Base-by-base conservation (phyloP, 208 protist genomes). In the Zelonia costaricensis region DNA sequence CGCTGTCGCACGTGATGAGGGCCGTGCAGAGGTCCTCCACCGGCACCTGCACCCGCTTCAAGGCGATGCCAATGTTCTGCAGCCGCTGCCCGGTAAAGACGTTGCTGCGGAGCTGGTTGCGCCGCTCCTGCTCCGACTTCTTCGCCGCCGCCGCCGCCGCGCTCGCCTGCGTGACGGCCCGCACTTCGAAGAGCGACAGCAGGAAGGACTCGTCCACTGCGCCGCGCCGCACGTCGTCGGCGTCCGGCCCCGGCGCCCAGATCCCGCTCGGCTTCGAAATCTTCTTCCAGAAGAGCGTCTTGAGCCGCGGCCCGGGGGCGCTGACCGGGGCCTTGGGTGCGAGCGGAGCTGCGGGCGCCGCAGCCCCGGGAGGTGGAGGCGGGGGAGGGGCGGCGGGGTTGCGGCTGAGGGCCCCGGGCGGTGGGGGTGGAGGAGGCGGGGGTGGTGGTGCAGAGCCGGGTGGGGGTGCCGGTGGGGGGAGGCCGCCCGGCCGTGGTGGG, bases 201-300 rank as follows among this genome's bases (percentile, higher is more conserved):
- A 92, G 57, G 73, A 89, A 93, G 39, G 31, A n/a, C 12, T 87
- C 74, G 60, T 90, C 86, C 15, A 86, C 65, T 3, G 84, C 48
- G 28, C 58, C 52, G 15, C 70, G 28, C 15, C 33, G 38, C 36
- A 63, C 55, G 39, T 69, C 59, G 16, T 62, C 36, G 35, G 18
- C 12, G 49, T 86, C 76, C 28, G 45, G 12, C 33, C 70, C 66
- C n/a, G n/a, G n/a, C 10, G 69, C 63, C 86, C 86, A 93, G 33
- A 93, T 62, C 16, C 86, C 86, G 38, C 74, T 81, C 35, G 80
- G 44, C 45, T 78, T 76, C 0, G 73, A 40, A 3, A 90, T 44
- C 51, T 90, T 90, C 57, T 89, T 91, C 87, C 87, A 93, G 48
- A 93, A 93, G 54, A 93, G 68, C 3, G 83, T 82, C 59, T 93